Evolutionary conservation across 306 rosid species (phyloP).

Genomic region (Castanea crenata): DNA sequence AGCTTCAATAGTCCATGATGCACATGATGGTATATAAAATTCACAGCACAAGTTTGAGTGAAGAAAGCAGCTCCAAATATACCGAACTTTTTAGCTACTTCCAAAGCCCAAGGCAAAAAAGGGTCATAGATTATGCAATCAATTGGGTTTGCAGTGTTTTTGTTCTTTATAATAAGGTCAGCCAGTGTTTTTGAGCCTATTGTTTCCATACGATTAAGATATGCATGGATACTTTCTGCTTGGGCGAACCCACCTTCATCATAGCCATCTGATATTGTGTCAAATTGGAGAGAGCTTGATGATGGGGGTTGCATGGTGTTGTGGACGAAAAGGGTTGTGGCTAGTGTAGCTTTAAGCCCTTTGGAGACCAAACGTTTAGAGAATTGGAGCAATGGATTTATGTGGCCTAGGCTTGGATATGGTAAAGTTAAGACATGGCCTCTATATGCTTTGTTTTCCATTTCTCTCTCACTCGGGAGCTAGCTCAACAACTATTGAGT

Average conservation of each 20-base stretch:
- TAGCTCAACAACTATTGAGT: no score
- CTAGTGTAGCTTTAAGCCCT: constrained; percentile 41
- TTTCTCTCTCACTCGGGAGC: no score
- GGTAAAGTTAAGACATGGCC: constrained; percentile 42
- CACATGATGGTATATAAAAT: constrained; percentile 33
- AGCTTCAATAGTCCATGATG: constrained; percentile 39
- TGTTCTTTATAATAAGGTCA: constrained; percentile 39
- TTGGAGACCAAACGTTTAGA: constrained; percentile 33
- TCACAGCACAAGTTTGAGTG: constrained; percentile 54
- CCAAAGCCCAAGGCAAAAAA: constrained; percentile 45
- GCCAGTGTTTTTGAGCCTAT: constrained; percentile 39
- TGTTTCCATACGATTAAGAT: constrained; percentile 32
- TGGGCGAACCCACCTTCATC: constrained; percentile 54
- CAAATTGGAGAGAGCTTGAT: constrained; percentile 31
- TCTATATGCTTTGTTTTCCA: no score
- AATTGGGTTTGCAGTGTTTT: constrained; percentile 30
- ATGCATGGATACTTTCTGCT: constrained; percentile 30
- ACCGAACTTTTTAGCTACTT: constrained; percentile 53
- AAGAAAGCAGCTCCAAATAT: constrained; percentile 46
- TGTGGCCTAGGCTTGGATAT: constrained; percentile 58
- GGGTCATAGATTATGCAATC: constrained; percentile 54
- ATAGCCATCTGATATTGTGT: constrained; percentile 63
- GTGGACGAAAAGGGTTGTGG: constrained; percentile 47
- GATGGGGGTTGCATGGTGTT: constrained; percentile 40
- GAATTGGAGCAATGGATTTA: constrained; percentile 54